Percentiles rank a stretch among this genome's conserved stretches.
Conservation (phyloP, 305 asterid genomes). For the Solanum hybrid region DNA sequence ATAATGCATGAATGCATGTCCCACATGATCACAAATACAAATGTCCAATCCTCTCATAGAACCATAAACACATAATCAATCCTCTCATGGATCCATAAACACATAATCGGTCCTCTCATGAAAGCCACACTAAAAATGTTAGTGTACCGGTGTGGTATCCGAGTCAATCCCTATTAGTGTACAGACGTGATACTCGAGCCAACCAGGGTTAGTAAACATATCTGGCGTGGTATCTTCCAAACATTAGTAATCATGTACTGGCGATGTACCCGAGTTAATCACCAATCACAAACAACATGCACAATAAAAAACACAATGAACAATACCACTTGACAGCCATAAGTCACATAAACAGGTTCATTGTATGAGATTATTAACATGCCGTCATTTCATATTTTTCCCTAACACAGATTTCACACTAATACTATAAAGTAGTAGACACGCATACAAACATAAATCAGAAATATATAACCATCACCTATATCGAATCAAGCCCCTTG, state of each 20-base stretch:
- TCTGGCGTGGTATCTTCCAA: background rate
- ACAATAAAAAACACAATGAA: background rate
- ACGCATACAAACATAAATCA: background rate
- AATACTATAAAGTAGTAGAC: no score
- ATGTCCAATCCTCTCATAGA: background rate
- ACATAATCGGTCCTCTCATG: background rate
- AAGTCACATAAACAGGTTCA: background rate
- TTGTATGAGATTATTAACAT: no score
- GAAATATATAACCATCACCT: background rate
- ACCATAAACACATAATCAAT: background rate
- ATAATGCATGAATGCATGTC: background rate
- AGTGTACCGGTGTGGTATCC: no score
- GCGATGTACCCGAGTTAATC: no score
- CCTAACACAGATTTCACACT: background rate
- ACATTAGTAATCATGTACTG: background rate
- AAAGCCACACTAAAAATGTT: background rate
- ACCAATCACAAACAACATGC: background rate
- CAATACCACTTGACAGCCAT: background rate
- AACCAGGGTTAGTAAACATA: background rate
- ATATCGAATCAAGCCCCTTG: background rate
- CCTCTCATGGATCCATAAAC: background rate
- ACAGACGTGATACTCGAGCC: rapidly evolving
- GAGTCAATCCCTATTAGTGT: background rate
- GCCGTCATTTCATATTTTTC: background rate
- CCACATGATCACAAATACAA: background rate